phyloP scores from a whole-genome alignment of 116 monocot species.

The Dioscorea cayenensis region DNA sequence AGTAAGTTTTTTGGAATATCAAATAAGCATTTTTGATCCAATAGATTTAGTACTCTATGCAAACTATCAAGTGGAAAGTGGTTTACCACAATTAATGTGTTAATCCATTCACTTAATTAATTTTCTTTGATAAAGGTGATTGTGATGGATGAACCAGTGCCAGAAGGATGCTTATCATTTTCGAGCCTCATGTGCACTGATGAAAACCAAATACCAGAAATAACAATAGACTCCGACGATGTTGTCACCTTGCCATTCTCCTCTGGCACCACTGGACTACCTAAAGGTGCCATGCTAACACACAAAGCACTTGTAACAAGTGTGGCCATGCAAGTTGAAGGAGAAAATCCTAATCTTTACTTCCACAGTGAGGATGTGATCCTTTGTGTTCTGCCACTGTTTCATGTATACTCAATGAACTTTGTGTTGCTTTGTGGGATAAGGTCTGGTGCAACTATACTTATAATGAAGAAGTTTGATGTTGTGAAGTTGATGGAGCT shows the following conservation, averaged over 20 bases:
- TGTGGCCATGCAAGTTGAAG: constrained; percentile 52
- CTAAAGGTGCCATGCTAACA: constrained; percentile 58
- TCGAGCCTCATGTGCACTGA: constrained; percentile 21
- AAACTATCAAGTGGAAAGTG: too few species aligned
- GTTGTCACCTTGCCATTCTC: constrained; percentile 56
- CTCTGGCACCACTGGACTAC: constrained; percentile 56
- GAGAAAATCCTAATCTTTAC: constrained; percentile 52
- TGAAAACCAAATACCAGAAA: constrained; percentile 15
- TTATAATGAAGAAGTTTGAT: constrained; percentile 44
- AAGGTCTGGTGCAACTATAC: constrained; percentile 27
- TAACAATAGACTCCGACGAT: constrained; percentile 33
- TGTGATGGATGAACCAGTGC: background rate
- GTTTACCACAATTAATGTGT: too few species aligned
- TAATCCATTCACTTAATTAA: too few species aligned
- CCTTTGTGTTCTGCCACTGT: constrained; percentile 38
- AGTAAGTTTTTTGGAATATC: too few species aligned
- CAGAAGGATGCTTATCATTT: constrained; percentile 35
- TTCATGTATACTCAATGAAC: constrained; percentile 49
- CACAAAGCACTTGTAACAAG: constrained; percentile 44
- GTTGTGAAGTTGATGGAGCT: constrained; percentile 26
- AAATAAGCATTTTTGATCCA: too few species aligned
- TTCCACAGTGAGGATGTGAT: constrained; percentile 32
- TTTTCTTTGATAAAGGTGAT: too few species aligned
- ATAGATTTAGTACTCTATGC: too few species aligned
- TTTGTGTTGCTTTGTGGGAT: constrained; percentile 41